Base-by-base conservation (phyloP, 768 basidiomycete genomes). In the Lactarius pseudohatsudake region DNA sequence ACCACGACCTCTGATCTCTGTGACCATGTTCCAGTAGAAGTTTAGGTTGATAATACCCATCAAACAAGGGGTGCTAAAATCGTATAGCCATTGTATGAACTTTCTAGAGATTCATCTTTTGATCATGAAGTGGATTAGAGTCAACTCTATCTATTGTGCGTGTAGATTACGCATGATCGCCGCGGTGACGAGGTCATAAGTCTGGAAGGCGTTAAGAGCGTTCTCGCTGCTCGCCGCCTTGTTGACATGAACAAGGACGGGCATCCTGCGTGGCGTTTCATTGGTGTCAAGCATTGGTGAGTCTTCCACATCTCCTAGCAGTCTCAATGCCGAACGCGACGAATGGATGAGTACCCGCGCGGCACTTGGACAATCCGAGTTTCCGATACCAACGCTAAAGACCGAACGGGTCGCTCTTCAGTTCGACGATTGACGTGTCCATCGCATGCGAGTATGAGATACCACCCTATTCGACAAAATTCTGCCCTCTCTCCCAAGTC, bases 201-300 rank as follows among this genome's bases (percentile, higher is more conserved):
- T 72, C 96, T 97, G 0, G 85, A 85, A 55, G 94, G 94, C 13
- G 81, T 98, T 68, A 88, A 79, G 74, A 97, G 94, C 74, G 81
- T 98, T 16, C 77, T 99, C 47, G 96, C 90, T 26, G 85, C 86
- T 22, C 82, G 81, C 64, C 85, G 97, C 68, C 72, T 80, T 40
- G 80, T 80, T 15, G 97, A 99, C 74, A 75, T 75, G 43, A 87
- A 84, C 20, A 75, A 72, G 5, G 82, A 81, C 9, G 96, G 97
- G 11, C 96, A 84, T 75, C 85, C 86, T n/a, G 96, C 93, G 0
- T 99, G 97, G 97, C 89, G 84, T 20, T 99, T 99, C 76, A 98
- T 98, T 94, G 86, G 87, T 38, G 85, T 98, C 63, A 99, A 99
- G 77, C 97, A 99, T 73, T 99, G 97, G 96, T 96, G 65, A 75